Evolutionary conservation across 2,329 filamentous ascomycete genomes (phyloP).

Genomic region (Ascochyta pisi): DNA sequence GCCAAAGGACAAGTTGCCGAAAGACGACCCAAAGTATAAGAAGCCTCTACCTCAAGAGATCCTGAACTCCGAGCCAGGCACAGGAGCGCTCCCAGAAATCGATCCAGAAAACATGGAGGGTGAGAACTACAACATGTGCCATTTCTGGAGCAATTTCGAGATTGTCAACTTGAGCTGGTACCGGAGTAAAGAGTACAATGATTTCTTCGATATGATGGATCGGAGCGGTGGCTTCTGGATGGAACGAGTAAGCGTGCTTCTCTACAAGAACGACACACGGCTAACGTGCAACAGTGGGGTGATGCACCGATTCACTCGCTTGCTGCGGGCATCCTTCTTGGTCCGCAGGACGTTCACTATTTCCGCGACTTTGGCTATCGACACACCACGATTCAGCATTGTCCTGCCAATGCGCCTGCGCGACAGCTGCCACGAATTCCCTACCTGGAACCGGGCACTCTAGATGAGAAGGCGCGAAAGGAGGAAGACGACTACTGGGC

Average conservation of each 20-base stretch:
- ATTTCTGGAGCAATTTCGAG: conserved; percentile 99
- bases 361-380: conserved; percentile 99
- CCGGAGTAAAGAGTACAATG: conserved; percentile 94
- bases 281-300: conserved; percentile 76
- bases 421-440: conserved; percentile 82
- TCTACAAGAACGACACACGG: conserved; percentile 14
- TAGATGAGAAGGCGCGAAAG: conserved; percentile 79
- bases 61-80: conserved; percentile 74
- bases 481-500: conserved; percentile 99
- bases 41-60: conserved; percentile 81
- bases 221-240: conserved; percentile 98
- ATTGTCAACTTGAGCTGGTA: conserved; percentile 96
- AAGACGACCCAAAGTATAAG: conserved; percentile 70
- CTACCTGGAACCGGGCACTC: conserved; percentile 80
- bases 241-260: conserved; percentile 76
- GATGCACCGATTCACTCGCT: conserved; percentile 98
- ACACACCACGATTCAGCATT: conserved; percentile 98
- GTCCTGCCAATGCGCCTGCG: conserved; percentile 90
- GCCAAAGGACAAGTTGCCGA: conserved; percentile 60
- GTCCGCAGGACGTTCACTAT: conserved; percentile 88
- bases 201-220: conserved; percentile 99
- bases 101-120: conserved; percentile 95
- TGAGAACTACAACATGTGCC: conserved; percentile 99
- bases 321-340: conserved; percentile 85
- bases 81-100: conserved; percentile 76